phyloP scores from a whole-genome alignment of 73 alveolate species.

The Durusdinium trenchii region DNA sequence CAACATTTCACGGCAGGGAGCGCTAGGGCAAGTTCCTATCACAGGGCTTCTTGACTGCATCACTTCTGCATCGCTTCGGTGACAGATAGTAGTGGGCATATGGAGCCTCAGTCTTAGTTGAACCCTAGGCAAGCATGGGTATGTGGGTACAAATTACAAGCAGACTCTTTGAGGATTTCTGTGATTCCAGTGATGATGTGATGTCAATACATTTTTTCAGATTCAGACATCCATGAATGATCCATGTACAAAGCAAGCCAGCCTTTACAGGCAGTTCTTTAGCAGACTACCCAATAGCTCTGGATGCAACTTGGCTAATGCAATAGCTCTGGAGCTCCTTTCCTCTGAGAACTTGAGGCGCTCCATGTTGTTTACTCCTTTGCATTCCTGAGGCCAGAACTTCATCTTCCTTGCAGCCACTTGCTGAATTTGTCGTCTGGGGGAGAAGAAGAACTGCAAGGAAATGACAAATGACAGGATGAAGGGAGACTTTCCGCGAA shows the following conservation, averaged over 20 bases:
- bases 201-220: no score
- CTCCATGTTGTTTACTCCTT: background rate
- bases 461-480: background rate
- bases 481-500: background rate
- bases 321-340: no score
- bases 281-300: conserved; percentile 82
- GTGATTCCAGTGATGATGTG: no score
- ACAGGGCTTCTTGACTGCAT: conserved; percentile 49
- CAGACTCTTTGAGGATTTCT: no score
- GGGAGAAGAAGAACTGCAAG: background rate
- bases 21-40: conserved; percentile 91
- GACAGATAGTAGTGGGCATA: no score
- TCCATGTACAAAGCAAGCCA: no score
- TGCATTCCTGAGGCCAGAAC: conserved; percentile 50
- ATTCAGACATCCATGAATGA: no score
- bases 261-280: conserved; percentile 81
- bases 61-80: no score
- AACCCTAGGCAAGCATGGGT: no score
- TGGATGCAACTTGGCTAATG: conserved; percentile 23
- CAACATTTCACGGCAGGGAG: conserved; percentile 71
- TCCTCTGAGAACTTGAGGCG: background rate
- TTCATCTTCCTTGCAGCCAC: conserved; percentile 87
- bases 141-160: no score
- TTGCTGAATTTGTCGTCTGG: background rate
- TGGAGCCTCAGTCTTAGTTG: no score